These are phyloP conservation scores for Ceratocystis smalleyi DNA, from an alignment of 2,329 filamentous ascomycete species.

Conservation along the genomic window DNA sequence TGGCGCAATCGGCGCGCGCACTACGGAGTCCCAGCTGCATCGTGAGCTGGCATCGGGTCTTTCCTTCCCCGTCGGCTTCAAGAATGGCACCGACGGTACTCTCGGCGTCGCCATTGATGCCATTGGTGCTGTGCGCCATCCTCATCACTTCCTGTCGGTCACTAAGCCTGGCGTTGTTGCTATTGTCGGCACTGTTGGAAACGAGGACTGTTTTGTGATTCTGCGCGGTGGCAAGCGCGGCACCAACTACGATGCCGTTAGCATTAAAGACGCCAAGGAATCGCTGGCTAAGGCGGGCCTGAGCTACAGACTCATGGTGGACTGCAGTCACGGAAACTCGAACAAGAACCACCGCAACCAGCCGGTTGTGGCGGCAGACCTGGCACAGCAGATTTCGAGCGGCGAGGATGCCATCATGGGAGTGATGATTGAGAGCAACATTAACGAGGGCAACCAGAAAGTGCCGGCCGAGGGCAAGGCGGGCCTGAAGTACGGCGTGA, in stretches of 20 bases:
- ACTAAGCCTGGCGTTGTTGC: constrained; percentile 92
- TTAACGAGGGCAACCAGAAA: constrained; percentile 87
- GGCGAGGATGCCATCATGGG: constrained; percentile 86
- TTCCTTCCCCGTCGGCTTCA: constrained; percentile 97
- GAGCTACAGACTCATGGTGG: constrained; percentile 75
- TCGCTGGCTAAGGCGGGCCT: constrained; percentile 61
- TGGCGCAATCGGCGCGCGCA: constrained; percentile 87
- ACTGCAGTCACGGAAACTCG: constrained; percentile 95
- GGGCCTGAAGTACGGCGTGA: constrained; percentile 82
- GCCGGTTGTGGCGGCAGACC: constrained; percentile 68
- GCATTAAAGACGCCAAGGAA: constrained; percentile 68
- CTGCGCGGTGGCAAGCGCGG: constrained; percentile 82
- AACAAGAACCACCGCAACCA: constrained; percentile 96
- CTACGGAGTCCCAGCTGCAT: constrained; percentile 90
- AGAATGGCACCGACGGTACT: constrained; percentile 93
- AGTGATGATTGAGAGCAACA: constrained; percentile 97
- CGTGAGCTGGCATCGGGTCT: constrained; percentile 85
- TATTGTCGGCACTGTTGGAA: constrained; percentile 85
- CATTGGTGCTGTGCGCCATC: constrained; percentile 79
- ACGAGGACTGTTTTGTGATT: constrained; percentile 95
- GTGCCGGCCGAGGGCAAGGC: constrained; percentile 73
- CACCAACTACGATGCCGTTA: constrained; percentile 81
- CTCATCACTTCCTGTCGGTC: constrained; percentile 92
- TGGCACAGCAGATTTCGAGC: constrained; percentile 70
- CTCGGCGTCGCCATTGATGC: constrained; percentile 85